These are phyloP conservation scores for Stylosanthes scabra DNA, from an alignment of 331 rosid species.

Conservation along the genomic window DNA sequence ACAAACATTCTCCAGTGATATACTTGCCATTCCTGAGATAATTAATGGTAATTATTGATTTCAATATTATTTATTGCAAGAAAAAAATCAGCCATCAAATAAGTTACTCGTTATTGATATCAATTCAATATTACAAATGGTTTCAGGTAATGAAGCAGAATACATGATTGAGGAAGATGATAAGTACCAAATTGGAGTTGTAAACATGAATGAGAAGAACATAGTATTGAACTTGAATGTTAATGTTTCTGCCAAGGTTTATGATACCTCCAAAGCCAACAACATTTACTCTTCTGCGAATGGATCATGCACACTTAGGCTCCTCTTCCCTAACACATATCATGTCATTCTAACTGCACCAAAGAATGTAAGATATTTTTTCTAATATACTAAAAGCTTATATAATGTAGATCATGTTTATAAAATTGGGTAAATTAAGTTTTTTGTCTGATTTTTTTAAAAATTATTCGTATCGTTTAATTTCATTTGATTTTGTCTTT, in stretches of 20 bases:
- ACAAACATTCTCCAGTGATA: conserved; percentile 21
- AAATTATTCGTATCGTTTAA: too few species aligned
- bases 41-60: too few species aligned
- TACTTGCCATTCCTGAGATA: conserved; percentile 29
- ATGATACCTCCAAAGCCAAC: conserved; percentile 67
- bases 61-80: too few species aligned
- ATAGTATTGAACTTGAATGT: conserved; percentile 49
- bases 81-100: too few species aligned
- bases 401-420: too few species aligned
- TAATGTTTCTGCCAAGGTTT: conserved; percentile 65
- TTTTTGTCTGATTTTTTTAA: too few species aligned
- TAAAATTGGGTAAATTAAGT: too few species aligned
- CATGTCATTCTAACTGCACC: conserved; percentile 61
- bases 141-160: conserved; percentile 61
- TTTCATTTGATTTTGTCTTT: too few species aligned
- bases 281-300: conserved; percentile 55
- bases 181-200: conserved; percentile 61
- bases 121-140: background rate
- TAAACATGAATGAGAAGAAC: conserved; percentile 57
- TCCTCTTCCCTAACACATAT: conserved; percentile 45
- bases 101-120: too few species aligned
- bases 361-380: conserved; percentile 52
- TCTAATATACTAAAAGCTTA: too few species aligned
- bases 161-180: conserved; percentile 72
- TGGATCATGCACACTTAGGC: conserved; percentile 58